Evolutionary conservation across 1,139 yeast species (phyloP), one percentile per base, ranked within the genome.

Genomic region (Diutina ranongensis): DNA sequence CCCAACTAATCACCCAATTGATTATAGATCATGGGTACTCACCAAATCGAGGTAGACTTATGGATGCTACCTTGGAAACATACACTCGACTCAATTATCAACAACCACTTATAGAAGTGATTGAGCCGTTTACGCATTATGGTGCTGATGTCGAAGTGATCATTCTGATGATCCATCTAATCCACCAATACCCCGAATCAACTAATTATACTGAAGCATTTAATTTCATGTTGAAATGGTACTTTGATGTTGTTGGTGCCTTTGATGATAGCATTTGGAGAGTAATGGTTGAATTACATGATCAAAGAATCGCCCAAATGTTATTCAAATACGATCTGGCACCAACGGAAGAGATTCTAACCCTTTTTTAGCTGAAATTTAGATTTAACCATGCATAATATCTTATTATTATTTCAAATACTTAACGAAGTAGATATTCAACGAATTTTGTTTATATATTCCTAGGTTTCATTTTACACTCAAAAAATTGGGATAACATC

Each of bases 301-400:
- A 55, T 46, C 49, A 48, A 35, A 49, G 49, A 22, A 50, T 58
- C 42, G 57, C 56, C 8, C 51, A 52, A 25, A 47, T 56, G 46
- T 49, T 59, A 47, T 53, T 56, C 56, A 49, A 48, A 35, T 57
- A 49, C 48, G 52, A 53, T 35, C 52, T 49, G 32, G 44, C 48
- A 36, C 60, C 60, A 5, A 48, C 45, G 32, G 47, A 48, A 41
- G 52, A 52, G 27, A 45, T 53, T 21, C 47, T 55, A 36, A 44
- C 32, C 19, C 15, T 28, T 31, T 32, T 15, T 31, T 45, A 44
- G 31, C 35, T 25, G 28, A 25, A 10, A 10, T 5, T 5, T 25
- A 10, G n/a, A n/a, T n/a, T n/a, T n/a, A n/a, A n/a, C n/a, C n/a
- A n/a, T n/a, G n/a, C n/a, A n/a, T n/a, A n/a, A n/a, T n/a, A n/a